Evolutionary conservation across 2,329 filamentous ascomycete species (phyloP), one percentile per base, ranked within the genome.

Genomic region (Dothideomycetes sp.): DNA sequence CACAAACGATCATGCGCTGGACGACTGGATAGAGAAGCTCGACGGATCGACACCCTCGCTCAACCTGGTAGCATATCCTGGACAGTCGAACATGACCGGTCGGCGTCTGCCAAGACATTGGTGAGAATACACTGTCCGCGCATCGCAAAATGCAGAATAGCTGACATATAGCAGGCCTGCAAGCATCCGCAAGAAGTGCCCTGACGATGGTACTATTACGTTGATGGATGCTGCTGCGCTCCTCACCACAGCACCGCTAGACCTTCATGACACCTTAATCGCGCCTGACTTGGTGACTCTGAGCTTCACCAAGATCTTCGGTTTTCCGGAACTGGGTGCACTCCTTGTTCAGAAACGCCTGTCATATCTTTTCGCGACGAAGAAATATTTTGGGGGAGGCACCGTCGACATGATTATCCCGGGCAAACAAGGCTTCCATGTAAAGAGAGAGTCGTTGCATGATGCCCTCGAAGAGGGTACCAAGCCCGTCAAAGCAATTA

Each of bases 391-490:
- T 51, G 80, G 78, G 15, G 80, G 80, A 19, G 80, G 79, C 8
- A 83, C 80, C 1, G 73, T 78, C 25, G 69, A 73, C 36, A 74
- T 78, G 67, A 70, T 79, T 18, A 69, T 71, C 5, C 63, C 69
- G n/a, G 56, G 71, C 29, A 67, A 65, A 12, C 58, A 63, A n/a
- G 60, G 62, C 4, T 80, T 67, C 74, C 72, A 73, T 53, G 67
- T 64, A 22, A 74, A 64, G 47, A 78, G 71, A 41, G 68, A 65
- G 37, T 63, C 65, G 32, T 60, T 78, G 3, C 75, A 81, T 50
- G 74, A 78, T 29, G 65, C 68, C 2, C 65, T 83, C 6, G 80
- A 84, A 53, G 80, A 84, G 49, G 79, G 79, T 1, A 83, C 78
- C 1, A 59, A 78, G 8, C 74, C 78, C 2, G 80, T 80, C 49